Conservation (phyloP, 371 early-diverging fungal genomes). For the Blastocladiella emersonii region DNA sequence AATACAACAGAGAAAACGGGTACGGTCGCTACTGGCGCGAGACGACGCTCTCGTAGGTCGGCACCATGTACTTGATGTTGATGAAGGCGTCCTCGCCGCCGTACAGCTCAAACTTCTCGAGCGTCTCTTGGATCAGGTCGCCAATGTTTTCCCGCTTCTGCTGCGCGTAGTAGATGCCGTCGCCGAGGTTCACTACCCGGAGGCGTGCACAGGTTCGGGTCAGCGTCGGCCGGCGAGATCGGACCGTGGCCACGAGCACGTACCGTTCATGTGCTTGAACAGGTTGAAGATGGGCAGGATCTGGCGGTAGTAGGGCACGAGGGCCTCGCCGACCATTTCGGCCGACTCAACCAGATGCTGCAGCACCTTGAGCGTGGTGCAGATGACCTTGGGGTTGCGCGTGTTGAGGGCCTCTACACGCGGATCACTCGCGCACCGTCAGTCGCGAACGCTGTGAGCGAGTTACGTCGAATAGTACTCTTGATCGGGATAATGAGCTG, state of each 20-base stretch:
- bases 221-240: background rate
- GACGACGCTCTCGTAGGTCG: conserved; percentile 13
- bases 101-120: conserved; percentile 41
- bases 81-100: conserved; percentile 47
- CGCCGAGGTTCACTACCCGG: conserved; percentile 45
- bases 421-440: background rate
- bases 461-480: conserved; percentile 14
- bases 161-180: conserved; percentile 42
- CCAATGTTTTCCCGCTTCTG: conserved; percentile 46
- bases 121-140: conserved; percentile 40
- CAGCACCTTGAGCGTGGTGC: conserved; percentile 37
- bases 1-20: too few relatives aligned
- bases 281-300: conserved; percentile 41
- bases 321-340: conserved; percentile 42
- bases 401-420: conserved; percentile 37
- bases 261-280: conserved; percentile 44
- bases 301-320: conserved; percentile 43
- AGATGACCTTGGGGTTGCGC: conserved; percentile 36
- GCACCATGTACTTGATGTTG: conserved; percentile 46
- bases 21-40: background rate
- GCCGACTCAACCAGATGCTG: conserved; percentile 43
- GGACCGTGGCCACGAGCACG: background rate
- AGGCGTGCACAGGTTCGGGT: background rate
- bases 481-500: conserved; percentile 45
- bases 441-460: background rate